Evolutionary conservation across 1,139 yeast species (phyloP), one percentile per base, ranked within the genome.

Genomic region (Kodamaea arcana): DNA sequence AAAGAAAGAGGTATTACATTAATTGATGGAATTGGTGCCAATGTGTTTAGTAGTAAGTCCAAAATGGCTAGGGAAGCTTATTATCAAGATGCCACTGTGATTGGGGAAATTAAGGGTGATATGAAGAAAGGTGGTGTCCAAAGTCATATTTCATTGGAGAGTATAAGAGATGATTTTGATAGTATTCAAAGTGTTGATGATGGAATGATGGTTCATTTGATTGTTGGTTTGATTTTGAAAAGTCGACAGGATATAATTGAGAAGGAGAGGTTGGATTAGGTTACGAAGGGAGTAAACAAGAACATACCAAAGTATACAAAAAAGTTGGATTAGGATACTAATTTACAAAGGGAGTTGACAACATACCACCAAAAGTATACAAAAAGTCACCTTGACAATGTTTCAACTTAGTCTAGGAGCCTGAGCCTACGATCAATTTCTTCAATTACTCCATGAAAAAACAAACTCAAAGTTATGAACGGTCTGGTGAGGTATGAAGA

Each of bases 141-240:
- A 13, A 36, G 36, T 5, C 21, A 25, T n/a, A 9, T 26, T 13
- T 26, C 17, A n/a, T 29, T 39, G 15, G 34, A 27, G 14, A 21
- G 35, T 6, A 27, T 40, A 28, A 32, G 24, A 5, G 30, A 36
- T 15, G 31, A 41, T 23, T 32, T 29, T 15, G 39, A 35, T 18
- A 31, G 32, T 18, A 33, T 37, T 13, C 6, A 30, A 9, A 29
- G 39, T 27, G 42, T 37, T 2, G 29, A 30, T 16, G 34, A 37
- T 7, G 28, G 24, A 6, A 33, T 35, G 35, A 24, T 40, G 21
- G 36, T 40, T n/a, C 43, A 40, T 33, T 15, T 41, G 29, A 15
- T 27, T 12, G 39, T 41, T 9, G 42, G 35, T 2, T 26, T 37
- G 22, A 24, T 40, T 6, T 15, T 41, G 10, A 40, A 37, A 32